These are phyloP conservation scores for Magnaporthiopsis rhizophila DNA, from an alignment of 2,329 filamentous ascomycete genomes.

Conservation along the genomic window DNA sequence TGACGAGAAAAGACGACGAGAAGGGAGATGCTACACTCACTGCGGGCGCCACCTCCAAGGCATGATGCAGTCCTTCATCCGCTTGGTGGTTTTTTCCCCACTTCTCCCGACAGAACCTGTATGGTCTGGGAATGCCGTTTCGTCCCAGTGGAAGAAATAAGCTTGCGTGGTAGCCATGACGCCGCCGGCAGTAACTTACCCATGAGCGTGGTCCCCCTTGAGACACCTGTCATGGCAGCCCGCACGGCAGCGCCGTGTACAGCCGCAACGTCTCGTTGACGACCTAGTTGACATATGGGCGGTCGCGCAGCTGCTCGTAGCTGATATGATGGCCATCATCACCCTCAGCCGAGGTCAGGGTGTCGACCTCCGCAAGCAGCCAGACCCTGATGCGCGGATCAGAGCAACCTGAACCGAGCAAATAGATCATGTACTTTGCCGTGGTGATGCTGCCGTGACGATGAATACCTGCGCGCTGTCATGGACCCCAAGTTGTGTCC, in stretches of 20 bases:
- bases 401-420: slow-evolving; percentile 31
- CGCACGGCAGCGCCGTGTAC: slow-evolving; percentile 30
- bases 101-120: slow-evolving; percentile 25
- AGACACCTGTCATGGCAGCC: slow-evolving; percentile 32
- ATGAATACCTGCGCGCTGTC: slow-evolving; percentile 36
- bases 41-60: slow-evolving; percentile 21
- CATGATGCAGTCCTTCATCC: slow-evolving; percentile 20
- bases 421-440: slow-evolving; percentile 39
- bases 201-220: slow-evolving; percentile 26
- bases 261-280: slow-evolving; percentile 38
- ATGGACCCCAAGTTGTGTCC: slow-evolving; percentile 24
- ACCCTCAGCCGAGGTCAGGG: slow-evolving; percentile 17
- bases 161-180: slow-evolving; percentile 32
- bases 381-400: slow-evolving; percentile 20
- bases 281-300: slow-evolving; percentile 33
- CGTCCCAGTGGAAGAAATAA: slow-evolving; percentile 38
- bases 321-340: slow-evolving; percentile 19
- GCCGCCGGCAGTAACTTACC: slow-evolving; percentile 32
- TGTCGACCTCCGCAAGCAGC: slow-evolving; percentile 27
- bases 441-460: slow-evolving; percentile 42
- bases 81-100: slow-evolving; percentile 25
- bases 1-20: not conserved
- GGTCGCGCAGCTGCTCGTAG: slow-evolving; percentile 20
- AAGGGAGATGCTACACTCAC: slow-evolving; percentile 13
- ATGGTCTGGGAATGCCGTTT: slow-evolving; percentile 29